Evolutionary conservation across 2,329 filamentous ascomycete genomes (phyloP).

Genomic region (Aspergillus niger): DNA sequence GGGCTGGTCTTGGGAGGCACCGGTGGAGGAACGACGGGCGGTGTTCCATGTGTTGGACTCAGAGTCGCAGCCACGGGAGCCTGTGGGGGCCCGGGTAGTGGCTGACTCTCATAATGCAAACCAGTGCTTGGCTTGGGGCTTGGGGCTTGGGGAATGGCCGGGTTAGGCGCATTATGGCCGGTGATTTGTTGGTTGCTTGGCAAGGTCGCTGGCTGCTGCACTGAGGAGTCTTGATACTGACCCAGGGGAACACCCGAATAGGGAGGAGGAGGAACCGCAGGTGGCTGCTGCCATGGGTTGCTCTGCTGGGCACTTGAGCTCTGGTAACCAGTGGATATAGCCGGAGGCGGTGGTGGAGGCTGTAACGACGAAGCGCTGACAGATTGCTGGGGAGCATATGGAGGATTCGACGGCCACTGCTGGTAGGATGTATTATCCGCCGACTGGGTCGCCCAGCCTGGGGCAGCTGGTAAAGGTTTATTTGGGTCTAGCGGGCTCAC

Average conservation of each 20-base stretch:
- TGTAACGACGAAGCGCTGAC: constrained; percentile 27
- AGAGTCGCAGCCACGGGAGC: background rate
- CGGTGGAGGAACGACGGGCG: constrained; percentile 21
- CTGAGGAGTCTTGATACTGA: constrained; percentile 10
- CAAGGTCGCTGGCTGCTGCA: background rate
- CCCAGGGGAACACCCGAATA: constrained; percentile 35
- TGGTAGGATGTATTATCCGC: constrained; percentile 13
- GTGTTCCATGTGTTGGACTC: background rate
- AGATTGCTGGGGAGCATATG: constrained; percentile 28
- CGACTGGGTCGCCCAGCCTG: constrained; percentile 21
- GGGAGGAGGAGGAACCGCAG: constrained; percentile 23
- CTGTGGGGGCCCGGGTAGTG: constrained; percentile 7
- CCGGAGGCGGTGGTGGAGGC: constrained; percentile 36
- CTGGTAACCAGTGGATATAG: constrained; percentile 45
- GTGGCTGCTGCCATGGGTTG: constrained; percentile 27
- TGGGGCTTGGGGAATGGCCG: background rate
- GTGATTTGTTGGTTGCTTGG: constrained; percentile 1
- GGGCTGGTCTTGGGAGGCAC: constrained; percentile 28
- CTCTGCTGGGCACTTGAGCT: constrained; percentile 28
- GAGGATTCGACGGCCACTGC: constrained; percentile 25
- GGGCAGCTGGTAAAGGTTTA: constrained; percentile 21
- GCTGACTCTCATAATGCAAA: background rate
- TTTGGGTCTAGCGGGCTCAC: constrained; percentile 21
- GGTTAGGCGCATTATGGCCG: background rate
- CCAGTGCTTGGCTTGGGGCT: constrained; percentile 7